Conservation (phyloP, 1,139 yeast species). For the Kodamaea arcana region DNA sequence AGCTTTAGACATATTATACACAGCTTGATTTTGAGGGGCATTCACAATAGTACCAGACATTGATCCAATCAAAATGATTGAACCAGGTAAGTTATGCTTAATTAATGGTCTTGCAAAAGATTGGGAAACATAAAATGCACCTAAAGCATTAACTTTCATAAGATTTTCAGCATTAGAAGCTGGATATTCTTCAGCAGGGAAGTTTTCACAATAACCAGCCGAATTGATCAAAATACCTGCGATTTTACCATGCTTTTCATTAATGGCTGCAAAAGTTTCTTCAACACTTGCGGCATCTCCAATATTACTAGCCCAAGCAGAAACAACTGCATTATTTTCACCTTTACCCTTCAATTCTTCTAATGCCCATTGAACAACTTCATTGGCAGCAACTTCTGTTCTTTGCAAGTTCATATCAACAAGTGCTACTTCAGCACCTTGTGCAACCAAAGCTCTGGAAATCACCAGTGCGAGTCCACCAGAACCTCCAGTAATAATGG, state of each 20-base stretch:
- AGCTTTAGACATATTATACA: constrained; percentile 52
- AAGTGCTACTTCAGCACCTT: constrained; percentile 69
- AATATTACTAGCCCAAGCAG: constrained; percentile 76
- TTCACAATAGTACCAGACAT: constrained; percentile 50
- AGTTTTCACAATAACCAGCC: constrained; percentile 83
- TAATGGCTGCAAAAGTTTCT: constrained; percentile 46
- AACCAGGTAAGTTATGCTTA: constrained; percentile 49
- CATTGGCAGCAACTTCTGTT: constrained; percentile 58
- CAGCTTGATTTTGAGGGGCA: constrained; percentile 49
- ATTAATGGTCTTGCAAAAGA: constrained; percentile 65
- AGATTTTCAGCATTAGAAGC: constrained; percentile 64
- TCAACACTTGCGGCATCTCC: constrained; percentile 64
- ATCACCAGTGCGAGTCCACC: constrained; percentile 73
- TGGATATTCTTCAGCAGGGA: constrained; percentile 75
- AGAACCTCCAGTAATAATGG: constrained; percentile 77
- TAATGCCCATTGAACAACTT: constrained; percentile 52
- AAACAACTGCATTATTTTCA: constrained; percentile 45
- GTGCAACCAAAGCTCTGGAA: constrained; percentile 65
- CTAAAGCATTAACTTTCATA: constrained; percentile 70
- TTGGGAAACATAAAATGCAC: constrained; percentile 64
- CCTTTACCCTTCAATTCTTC: constrained; percentile 41
- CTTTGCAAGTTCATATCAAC: constrained; percentile 65
- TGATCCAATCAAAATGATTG: constrained; percentile 44
- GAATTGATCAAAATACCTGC: constrained; percentile 68
- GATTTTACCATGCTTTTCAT: constrained; percentile 54